Evolutionary conservation across 495 filamentous ascomycete species (phyloP), one percentile per base, ranked within the genome.

Genomic region (Aspergillus steynii): DNA sequence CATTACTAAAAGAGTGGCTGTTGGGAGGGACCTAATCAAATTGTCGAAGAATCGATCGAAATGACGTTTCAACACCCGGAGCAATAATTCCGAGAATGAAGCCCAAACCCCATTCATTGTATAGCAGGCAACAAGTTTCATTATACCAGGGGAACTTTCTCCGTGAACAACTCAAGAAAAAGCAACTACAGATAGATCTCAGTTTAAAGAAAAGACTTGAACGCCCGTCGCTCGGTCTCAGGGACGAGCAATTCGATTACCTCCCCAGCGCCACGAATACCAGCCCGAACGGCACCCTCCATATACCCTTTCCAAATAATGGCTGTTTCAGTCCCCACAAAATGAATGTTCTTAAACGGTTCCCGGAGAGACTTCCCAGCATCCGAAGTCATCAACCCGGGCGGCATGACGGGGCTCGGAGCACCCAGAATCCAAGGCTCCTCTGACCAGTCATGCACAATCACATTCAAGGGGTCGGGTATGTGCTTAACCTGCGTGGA

Each of bases 271-370:
- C 59, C 48, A 26, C 48, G 20, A 25, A 26, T 26, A 0, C 77
- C 77, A 50, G 62, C 64, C 29, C 68, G 47, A 12, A 79, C 56
- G 0, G 77, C 78, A 0, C 78, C 78, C 54, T 81, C 78, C 76
- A 81, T 80, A 61, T 73, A 78, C 7, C 78, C 78, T 53, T 67
- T 72, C 76, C 76, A 81, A 20, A 70, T 64, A 4, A 53, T 57
- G 3, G 74, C 65, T 7, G 69, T 77, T 67, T 81, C 78, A 2
- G 74, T 72, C 12, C 77, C 77, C 1, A 67, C 71, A 66, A 81
- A 81, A 60, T 80, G 76, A 29, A 80, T 26, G 53, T 71, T 63
- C 0, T 71, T 66, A 50, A 66, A 61, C 5, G 65, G 65, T 50
- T 59, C 64, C 26, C 60, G 61, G 29, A 77, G 46, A 1, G 34